phyloP scores from a whole-genome alignment of 2,329 filamentous ascomycete species.

The Neocucurbitaria cava region DNA sequence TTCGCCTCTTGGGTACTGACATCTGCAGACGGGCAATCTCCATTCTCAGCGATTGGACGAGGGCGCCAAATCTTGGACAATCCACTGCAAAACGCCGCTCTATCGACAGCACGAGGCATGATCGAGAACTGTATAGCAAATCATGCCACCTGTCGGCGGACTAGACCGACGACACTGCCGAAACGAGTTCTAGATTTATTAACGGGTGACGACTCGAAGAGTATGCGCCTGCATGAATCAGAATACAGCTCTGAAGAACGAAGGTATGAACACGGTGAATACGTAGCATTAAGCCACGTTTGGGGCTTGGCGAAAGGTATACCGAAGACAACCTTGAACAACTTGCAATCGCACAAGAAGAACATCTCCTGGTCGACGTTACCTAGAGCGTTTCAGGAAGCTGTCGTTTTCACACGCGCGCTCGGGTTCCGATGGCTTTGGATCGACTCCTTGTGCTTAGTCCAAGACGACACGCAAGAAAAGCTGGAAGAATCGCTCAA shows the following conservation, averaged over 20 bases:
- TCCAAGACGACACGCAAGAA: slow-evolving; percentile 39
- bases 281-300: slow-evolving; percentile 42
- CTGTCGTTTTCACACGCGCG: slow-evolving; percentile 41
- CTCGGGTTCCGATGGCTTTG: slow-evolving; percentile 48
- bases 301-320: slow-evolving; percentile 39
- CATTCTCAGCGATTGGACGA: slow-evolving; percentile 44
- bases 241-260: slow-evolving; percentile 32
- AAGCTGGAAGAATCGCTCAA: slow-evolving; percentile 36
- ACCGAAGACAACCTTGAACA: slow-evolving; percentile 38
- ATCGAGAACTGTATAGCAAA: slow-evolving; percentile 39
- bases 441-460: slow-evolving; percentile 45
- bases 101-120: slow-evolving; percentile 33
- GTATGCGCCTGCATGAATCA: slow-evolving; percentile 38
- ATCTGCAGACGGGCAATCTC: slow-evolving; percentile 38
- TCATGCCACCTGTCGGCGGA: slow-evolving; percentile 39
- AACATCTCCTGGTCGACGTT: slow-evolving; percentile 36
- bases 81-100: slow-evolving; percentile 36
- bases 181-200: slow-evolving; percentile 41
- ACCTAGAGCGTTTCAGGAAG: slow-evolving; percentile 46
- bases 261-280: slow-evolving; percentile 42
- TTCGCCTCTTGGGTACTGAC: slow-evolving; percentile 18
- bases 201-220: slow-evolving; percentile 36
- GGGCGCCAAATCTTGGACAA: slow-evolving; percentile 40
- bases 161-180: slow-evolving; percentile 32
- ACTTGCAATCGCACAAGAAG: slow-evolving; percentile 35